phyloP scores from a whole-genome alignment of 768 basidiomycete genomes.

The Xerocomellus chrysenteron region DNA sequence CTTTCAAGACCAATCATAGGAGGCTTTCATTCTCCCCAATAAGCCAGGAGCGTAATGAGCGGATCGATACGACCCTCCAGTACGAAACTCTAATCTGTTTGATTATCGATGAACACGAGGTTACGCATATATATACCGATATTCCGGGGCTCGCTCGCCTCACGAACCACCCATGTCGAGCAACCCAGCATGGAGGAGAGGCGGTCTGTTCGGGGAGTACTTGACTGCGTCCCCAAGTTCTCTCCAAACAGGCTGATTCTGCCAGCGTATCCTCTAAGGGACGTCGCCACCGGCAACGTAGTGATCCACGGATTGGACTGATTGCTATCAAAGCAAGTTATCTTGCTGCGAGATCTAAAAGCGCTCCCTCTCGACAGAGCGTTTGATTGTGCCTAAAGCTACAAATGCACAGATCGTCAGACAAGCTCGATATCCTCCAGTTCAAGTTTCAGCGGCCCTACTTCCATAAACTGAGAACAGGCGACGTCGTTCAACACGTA shows the following conservation, averaged over 20 bases:
- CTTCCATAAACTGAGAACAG: background rate
- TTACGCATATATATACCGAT: background rate
- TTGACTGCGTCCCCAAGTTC: constrained; percentile 3
- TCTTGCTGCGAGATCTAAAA: background rate
- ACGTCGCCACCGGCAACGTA: background rate
- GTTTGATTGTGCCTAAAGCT: background rate
- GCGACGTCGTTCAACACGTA: background rate
- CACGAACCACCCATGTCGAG: background rate
- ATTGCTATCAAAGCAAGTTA: background rate
- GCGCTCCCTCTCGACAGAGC: background rate
- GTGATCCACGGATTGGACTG: too few relatives aligned
- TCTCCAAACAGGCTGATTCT: constrained; percentile 3
- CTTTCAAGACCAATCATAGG: background rate
- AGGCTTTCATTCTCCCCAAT: too few relatives aligned
- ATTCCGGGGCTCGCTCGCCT: background rate
- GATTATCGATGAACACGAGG: constrained; percentile 6
- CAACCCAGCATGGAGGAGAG: background rate
- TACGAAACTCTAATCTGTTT: background rate
- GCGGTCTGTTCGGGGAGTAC: constrained; percentile 3
- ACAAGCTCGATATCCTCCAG: constrained; percentile 2
- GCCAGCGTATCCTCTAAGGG: background rate
- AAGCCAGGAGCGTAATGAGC: background rate
- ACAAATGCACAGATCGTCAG: background rate
- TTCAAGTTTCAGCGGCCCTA: background rate
- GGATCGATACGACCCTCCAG: background rate